A percentile compares a stretch with the other conserved stretches of the same genome.
phyloP scores from a whole-genome alignment of 2,329 filamentous ascomycete species.

The Pseudogymnoascus sp. region DNA sequence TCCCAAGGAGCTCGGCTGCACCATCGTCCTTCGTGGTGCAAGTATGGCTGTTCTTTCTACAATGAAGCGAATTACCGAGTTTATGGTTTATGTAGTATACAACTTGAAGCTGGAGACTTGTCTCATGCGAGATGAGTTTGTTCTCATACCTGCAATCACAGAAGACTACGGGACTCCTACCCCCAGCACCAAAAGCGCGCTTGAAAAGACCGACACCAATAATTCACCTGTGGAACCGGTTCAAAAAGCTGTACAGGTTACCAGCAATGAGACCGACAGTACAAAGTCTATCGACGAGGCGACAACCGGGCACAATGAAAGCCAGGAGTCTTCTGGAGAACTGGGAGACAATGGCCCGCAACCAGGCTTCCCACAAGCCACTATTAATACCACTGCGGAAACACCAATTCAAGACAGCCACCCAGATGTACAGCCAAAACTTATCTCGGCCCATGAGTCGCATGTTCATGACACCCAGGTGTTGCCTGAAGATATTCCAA shows the following conservation, averaged over 20 bases:
- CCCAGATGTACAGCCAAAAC: constrained; percentile 16
- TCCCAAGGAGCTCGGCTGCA: constrained; percentile 83
- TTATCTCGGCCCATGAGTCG: constrained; percentile 31
- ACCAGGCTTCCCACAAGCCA: constrained; percentile 3
- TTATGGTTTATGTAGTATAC: constrained; percentile 99
- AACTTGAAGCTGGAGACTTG: constrained; percentile 95
- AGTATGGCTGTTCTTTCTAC: constrained; percentile 63
- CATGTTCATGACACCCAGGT: constrained; percentile 39
- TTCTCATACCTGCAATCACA: constrained; percentile 65
- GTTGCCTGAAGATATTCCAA: constrained; percentile 70
- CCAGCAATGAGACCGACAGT: background rate
- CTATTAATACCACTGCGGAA: constrained; percentile 10
- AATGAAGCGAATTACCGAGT: constrained; percentile 91
- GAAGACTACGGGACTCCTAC: constrained; percentile 35
- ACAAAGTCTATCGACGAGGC: constrained; percentile 4
- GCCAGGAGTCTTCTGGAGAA: background rate
- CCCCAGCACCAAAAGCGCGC: background rate
- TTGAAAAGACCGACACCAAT: constrained; percentile 11
- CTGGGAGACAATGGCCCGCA: background rate
- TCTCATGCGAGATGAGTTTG: constrained; percentile 85
- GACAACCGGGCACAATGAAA: constrained; percentile 1
- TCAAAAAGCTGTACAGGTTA: background rate
- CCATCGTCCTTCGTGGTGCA: constrained; percentile 82
- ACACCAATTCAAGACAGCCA: constrained; percentile 12
- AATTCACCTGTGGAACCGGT: constrained; percentile 20